A percentile compares a stretch with the other conserved stretches of the same genome.
These are phyloP conservation scores for Solanum tacnaense DNA, from an alignment of 257 asterid genomes.

Conservation along the genomic window DNA sequence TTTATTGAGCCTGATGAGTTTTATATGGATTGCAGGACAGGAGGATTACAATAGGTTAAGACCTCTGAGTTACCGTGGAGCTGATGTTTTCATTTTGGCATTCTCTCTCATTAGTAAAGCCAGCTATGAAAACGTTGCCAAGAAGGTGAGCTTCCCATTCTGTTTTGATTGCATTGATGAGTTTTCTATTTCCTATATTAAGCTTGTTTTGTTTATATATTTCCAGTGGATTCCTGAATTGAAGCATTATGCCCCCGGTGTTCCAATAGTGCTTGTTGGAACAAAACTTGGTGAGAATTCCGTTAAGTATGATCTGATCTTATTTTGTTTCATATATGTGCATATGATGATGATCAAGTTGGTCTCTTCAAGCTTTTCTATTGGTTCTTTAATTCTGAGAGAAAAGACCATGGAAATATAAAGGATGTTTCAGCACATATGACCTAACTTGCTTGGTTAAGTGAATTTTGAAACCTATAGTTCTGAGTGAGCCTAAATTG, in stretches of 20 bases:
- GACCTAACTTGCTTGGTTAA: not conserved
- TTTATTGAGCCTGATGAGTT: not conserved
- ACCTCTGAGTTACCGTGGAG: slow-evolving; percentile 52
- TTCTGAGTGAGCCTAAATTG: not conserved
- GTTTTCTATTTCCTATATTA: not conserved
- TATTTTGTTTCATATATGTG: not conserved
- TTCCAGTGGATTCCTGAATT: slow-evolving; percentile 52
- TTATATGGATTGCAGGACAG: slow-evolving; percentile 25
- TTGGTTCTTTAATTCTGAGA: not conserved
- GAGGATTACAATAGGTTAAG: slow-evolving; percentile 48
- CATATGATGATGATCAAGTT: not conserved
- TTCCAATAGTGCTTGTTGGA: slow-evolving; percentile 47
- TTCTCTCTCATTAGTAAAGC: slow-evolving; percentile 55
- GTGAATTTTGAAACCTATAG: not conserved
- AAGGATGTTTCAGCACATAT: not conserved
- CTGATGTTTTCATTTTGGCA: slow-evolving; percentile 51
- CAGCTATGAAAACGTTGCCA: slow-evolving; percentile 47
- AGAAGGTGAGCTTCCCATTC: slow-evolving; percentile 24
- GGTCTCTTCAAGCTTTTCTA: not conserved
- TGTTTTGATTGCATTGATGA: not conserved
- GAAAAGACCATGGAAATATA: not conserved
- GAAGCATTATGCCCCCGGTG: slow-evolving; percentile 58
- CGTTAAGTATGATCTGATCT: not conserved
- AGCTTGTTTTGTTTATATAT: not conserved
- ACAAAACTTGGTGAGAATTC: slow-evolving; percentile 41